Conservation (phyloP, 2,329 filamentous ascomycete genomes). For the Sordariomycetes sp. region DNA sequence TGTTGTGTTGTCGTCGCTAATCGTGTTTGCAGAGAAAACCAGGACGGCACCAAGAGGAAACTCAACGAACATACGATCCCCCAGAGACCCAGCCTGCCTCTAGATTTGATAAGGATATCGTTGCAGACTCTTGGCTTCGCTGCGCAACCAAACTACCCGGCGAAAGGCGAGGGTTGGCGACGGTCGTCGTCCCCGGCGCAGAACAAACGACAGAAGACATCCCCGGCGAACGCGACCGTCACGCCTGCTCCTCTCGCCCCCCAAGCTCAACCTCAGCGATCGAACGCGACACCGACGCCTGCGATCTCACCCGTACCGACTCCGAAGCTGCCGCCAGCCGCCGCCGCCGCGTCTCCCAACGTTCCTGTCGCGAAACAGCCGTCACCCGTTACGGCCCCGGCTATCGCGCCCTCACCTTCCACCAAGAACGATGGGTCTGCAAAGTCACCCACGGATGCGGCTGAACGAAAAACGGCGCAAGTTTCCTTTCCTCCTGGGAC, state of each 20-base stretch:
- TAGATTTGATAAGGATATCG: slow-evolving; percentile 20
- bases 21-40: slow-evolving; percentile 19
- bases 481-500: slow-evolving; percentile 21
- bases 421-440: not conserved
- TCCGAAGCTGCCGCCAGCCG: not conserved
- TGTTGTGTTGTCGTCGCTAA: slow-evolving; percentile 13
- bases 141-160: no score
- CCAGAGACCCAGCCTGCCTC: slow-evolving; percentile 31
- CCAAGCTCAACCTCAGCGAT: not conserved
- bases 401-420: not conserved
- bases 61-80: slow-evolving; percentile 47
- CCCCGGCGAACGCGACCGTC: no score
- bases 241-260: not conserved
- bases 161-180: no score
- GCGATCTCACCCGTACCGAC: slow-evolving; percentile 6
- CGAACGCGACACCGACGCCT: not conserved
- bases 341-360: no score
- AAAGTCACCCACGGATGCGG: not conserved
- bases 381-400: no score
- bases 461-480: slow-evolving; percentile 12
- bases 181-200: no score
- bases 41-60: no score
- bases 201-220: no score
- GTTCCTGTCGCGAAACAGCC: no score
- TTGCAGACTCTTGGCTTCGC: no score